Conservation (phyloP, 2,329 filamentous ascomycete genomes). For the Colletotrichum tofieldiae region DNA sequence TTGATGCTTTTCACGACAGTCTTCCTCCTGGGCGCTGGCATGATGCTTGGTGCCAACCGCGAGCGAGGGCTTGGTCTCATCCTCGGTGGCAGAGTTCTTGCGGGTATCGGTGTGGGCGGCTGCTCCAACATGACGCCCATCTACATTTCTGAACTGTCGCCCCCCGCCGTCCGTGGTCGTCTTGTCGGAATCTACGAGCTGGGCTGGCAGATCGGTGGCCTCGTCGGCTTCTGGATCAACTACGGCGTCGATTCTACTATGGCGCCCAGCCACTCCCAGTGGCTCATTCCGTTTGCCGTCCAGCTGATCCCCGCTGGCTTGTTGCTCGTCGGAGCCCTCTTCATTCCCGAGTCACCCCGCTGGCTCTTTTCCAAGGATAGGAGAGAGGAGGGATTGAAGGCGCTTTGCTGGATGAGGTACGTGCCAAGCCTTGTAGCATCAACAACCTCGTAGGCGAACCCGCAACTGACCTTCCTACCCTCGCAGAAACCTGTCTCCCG, state of each 20-base stretch:
- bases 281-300: slow-evolving; percentile 76
- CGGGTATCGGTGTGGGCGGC: slow-evolving; percentile 75
- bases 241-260: slow-evolving; percentile 72
- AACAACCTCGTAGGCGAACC: background rate
- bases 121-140: slow-evolving; percentile 76
- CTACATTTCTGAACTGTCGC: slow-evolving; percentile 73
- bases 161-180: slow-evolving; percentile 75
- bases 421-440: background rate
- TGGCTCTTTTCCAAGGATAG: slow-evolving; percentile 78
- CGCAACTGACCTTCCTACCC: slow-evolving; percentile 50
- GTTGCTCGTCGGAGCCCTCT: slow-evolving; percentile 71
- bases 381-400: slow-evolving; percentile 71
- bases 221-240: slow-evolving; percentile 76
- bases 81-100: slow-evolving; percentile 74
- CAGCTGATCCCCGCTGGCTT: slow-evolving; percentile 78
- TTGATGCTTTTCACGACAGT: slow-evolving; percentile 73
- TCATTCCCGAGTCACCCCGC: slow-evolving; percentile 77
- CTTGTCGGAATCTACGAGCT: slow-evolving; percentile 79
- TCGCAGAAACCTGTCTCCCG: slow-evolving; percentile 61
- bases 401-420: slow-evolving; percentile 72
- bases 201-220: slow-evolving; percentile 75
- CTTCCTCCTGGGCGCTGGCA: slow-evolving; percentile 79
- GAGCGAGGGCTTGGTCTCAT: slow-evolving; percentile 76
- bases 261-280: slow-evolving; percentile 66
- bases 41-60: slow-evolving; percentile 79